A percentile compares a stretch with the other conserved stretches of the same genome.
Evolutionary conservation across 352 stramenopile species (phyloP).

Genomic region (Thalassiosira hispida): DNA sequence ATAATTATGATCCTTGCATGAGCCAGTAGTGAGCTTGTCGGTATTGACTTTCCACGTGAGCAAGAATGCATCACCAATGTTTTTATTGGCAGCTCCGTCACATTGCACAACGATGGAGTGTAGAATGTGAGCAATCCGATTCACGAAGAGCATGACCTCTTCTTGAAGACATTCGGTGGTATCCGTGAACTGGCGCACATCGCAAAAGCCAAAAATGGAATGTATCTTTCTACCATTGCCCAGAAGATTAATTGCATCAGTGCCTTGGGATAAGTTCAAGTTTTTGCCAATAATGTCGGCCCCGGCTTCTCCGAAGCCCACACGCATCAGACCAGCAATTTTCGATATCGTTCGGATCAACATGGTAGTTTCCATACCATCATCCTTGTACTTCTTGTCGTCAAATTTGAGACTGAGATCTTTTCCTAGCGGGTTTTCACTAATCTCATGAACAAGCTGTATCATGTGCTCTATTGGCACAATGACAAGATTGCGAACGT

Average conservation of each 20-base stretch:
- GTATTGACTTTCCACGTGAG: constrained; percentile 86
- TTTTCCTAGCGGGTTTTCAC: constrained; percentile 86
- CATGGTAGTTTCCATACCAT: constrained; percentile 93
- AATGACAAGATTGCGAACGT: constrained; percentile 95
- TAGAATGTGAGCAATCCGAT: constrained; percentile 87
- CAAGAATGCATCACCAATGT: constrained; percentile 89
- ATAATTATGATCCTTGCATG: constrained; percentile 59
- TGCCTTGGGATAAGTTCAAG: constrained; percentile 79
- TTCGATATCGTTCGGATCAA: constrained; percentile 93
- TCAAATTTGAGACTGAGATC: constrained; percentile 61
- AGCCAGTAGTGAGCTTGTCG: constrained; percentile 74
- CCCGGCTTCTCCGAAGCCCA: constrained; percentile 90
- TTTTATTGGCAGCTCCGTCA: constrained; percentile 81
- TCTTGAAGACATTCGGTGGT: constrained; percentile 90
- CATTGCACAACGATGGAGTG: constrained; percentile 82
- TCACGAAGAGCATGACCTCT: constrained; percentile 91
- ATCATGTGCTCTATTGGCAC: constrained; percentile 96
- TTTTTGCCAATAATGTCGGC: constrained; percentile 98
- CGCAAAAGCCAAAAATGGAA: constrained; percentile 89
- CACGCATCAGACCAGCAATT: constrained; percentile 93
- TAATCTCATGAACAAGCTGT: constrained; percentile 85
- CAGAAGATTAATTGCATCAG: constrained; percentile 90
- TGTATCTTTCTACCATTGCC: constrained; percentile 88
- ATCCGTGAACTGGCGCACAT: constrained; percentile 90
- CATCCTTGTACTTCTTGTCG: constrained; percentile 84